Percentiles rank a stretch among this genome's conserved stretches.
These are phyloP conservation scores for Lentinula guzmanii DNA, from an alignment of 768 basidiomycete species.

Conservation along the genomic window DNA sequence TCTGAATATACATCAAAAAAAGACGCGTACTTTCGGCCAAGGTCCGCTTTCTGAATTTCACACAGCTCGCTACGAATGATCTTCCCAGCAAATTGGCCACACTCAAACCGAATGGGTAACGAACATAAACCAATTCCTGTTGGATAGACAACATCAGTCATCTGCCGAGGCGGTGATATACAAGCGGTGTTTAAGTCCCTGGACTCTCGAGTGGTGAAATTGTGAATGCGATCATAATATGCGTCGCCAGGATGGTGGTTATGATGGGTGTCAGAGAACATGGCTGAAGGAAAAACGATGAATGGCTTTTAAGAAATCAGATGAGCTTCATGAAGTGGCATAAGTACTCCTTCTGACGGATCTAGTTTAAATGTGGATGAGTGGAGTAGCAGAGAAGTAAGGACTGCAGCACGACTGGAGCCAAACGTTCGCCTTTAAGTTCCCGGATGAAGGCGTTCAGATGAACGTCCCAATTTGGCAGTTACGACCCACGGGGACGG, in stretches of 20 bases:
- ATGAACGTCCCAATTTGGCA: background rate
- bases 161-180: background rate
- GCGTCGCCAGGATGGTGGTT: background rate
- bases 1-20: background rate
- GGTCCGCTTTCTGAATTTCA: constrained; percentile 60
- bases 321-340: background rate
- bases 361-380: too few species aligned
- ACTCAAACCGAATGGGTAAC: constrained; percentile 46
- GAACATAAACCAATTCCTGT: constrained; percentile 27
- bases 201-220: background rate
- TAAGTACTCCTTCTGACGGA: too few species aligned
- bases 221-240: background rate
- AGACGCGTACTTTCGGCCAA: constrained; percentile 54
- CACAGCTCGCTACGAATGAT: constrained; percentile 48
- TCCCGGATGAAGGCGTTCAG: background rate
- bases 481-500: background rate
- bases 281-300: background rate
- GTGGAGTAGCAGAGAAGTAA: background rate
- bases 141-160: background rate
- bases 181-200: background rate
- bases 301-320: background rate
- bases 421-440: background rate
- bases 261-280: background rate
- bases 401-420: background rate
- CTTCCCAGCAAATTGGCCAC: constrained; percentile 57